Evolutionary conservation across 495 filamentous ascomycete species (phyloP).

Genomic region (Lentithecium fluviatile): DNA sequence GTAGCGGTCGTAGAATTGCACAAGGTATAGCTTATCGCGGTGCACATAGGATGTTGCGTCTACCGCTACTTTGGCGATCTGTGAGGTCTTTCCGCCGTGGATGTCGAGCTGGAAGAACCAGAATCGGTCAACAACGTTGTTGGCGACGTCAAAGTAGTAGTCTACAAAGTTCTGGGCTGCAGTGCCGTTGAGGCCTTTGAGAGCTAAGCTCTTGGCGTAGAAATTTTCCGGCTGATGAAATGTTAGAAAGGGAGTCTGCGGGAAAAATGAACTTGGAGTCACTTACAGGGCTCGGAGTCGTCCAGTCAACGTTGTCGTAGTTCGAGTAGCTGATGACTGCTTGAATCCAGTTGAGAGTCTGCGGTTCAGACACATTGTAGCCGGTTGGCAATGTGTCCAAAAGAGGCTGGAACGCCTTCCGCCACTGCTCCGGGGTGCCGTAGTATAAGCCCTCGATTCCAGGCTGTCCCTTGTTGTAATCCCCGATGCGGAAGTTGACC

Average conservation of each 20-base stretch:
- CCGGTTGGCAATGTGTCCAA: conserved; percentile 6
- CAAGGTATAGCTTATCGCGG: conserved; percentile 57
- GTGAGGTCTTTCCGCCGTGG: conserved; percentile 19
- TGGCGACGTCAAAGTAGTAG: conserved; percentile 41
- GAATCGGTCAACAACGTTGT: neutral
- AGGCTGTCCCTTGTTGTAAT: conserved; percentile 11
- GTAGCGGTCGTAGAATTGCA: conserved; percentile 51
- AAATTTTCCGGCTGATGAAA: conserved; percentile 48
- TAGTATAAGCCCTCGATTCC: conserved; percentile 20
- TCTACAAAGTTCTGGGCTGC: conserved; percentile 47
- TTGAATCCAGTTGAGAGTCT: conserved; percentile 7
- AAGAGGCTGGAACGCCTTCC: conserved; percentile 3
- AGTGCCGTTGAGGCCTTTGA: conserved; percentile 40
- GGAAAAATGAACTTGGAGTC: neutral
- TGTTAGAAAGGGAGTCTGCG: neutral
- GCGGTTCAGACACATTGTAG: conserved; percentile 5
- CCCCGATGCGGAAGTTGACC: conserved; percentile 17
- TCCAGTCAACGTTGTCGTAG: conserved; percentile 7
- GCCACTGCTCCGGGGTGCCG: conserved; percentile 10
- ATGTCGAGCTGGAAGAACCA: conserved; percentile 23
- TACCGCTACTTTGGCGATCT: conserved; percentile 1
- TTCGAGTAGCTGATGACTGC: conserved; percentile 14
- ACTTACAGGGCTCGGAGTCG: conserved; percentile 8
- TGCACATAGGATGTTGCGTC: conserved; percentile 50
- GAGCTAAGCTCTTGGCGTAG: conserved; percentile 48